A percentile compares a stretch with the other conserved stretches of the same genome.
phyloP scores from a whole-genome alignment of 139 green algal genomes.

The Closterium sp. region DNA sequence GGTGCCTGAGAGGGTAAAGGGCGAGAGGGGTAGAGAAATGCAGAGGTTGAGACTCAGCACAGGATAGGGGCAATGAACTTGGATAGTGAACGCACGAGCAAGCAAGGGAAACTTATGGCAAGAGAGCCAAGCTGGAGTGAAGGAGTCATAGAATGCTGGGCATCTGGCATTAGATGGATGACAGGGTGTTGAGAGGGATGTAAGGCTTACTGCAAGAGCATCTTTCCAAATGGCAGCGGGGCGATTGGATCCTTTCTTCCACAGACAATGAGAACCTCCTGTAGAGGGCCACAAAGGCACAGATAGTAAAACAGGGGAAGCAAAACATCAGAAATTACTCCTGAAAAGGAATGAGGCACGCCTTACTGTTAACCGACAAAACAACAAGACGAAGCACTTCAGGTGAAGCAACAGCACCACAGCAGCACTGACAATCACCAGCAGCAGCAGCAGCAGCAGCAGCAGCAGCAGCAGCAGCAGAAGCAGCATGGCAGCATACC shows the following conservation, averaged over 20 bases:
- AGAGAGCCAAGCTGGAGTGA: neutral
- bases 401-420: neutral
- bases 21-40: neutral
- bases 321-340: neutral
- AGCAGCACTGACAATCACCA: too few species aligned
- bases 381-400: neutral
- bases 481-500: neutral
- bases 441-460: too few species aligned
- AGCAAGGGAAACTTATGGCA: neutral
- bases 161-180: neutral
- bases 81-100: neutral
- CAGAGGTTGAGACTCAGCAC: neutral
- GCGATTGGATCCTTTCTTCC: neutral
- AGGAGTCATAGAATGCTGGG: neutral
- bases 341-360: neutral
- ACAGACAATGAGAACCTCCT: neutral
- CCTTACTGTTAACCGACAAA: neutral
- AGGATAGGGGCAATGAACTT: too few species aligned
- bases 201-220: neutral
- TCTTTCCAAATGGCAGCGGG: neutral
- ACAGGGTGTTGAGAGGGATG: neutral
- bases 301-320: neutral
- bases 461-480: neutral
- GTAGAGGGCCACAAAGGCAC: neutral
- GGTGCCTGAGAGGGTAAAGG: neutral